These are phyloP conservation scores for Aspergillus bertholletiae DNA, from an alignment of 495 filamentous ascomycete genomes.

Conservation along the genomic window DNA sequence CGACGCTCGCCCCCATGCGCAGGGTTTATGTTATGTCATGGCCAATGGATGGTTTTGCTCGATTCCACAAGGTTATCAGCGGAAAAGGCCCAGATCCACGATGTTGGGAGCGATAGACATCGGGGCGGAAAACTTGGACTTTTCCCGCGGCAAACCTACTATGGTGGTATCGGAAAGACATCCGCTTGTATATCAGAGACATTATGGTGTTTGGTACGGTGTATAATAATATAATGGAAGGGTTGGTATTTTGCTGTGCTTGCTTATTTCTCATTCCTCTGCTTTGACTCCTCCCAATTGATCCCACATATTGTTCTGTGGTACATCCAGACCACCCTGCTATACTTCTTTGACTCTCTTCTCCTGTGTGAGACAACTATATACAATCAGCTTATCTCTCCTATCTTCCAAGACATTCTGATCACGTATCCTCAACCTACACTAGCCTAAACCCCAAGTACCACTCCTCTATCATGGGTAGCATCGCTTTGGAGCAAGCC, in stretches of 20 bases:
- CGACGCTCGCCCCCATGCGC: conserved; percentile 1
- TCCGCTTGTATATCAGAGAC: conserved; percentile 34
- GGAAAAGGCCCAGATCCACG: conserved; percentile 21
- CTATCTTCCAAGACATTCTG: background rate
- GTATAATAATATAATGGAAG: conserved; percentile 12
- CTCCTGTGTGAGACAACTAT: background rate
- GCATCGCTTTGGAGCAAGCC: conserved; percentile 16
- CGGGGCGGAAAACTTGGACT: conserved; percentile 31
- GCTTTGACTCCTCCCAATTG: conserved; percentile 6
- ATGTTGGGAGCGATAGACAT: conserved; percentile 18
- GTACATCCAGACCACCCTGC: background rate
- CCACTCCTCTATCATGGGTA: conserved; percentile 22
- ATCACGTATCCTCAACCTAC: background rate
- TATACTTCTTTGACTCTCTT: background rate
- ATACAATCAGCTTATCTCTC: background rate
- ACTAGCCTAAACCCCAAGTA: background rate
- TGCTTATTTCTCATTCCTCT: background rate
- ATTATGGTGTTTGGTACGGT: conserved; percentile 3
- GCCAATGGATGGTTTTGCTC: conserved; percentile 17
- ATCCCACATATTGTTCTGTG: background rate
- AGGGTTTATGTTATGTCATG: conserved; percentile 21
- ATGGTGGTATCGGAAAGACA: conserved; percentile 15
- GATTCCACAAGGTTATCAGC: conserved; percentile 34
- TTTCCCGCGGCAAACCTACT: conserved; percentile 39
- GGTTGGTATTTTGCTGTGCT: conserved; percentile 5